Evolutionary conservation across 805 yeast genomes (phyloP).

Genomic region (Candida ulmi): DNA sequence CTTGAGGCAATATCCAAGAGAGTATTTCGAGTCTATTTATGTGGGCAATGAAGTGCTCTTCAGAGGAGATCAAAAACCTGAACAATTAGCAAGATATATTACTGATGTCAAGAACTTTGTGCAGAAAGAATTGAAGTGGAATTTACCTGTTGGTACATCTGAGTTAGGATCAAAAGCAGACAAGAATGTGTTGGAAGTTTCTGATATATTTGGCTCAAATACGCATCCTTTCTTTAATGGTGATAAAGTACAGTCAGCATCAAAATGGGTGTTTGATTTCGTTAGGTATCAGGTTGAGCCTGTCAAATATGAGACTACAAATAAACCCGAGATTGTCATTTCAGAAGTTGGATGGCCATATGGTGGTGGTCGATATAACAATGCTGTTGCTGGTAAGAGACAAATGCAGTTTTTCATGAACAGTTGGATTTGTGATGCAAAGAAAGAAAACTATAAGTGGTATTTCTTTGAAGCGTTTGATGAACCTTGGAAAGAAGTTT

Average conservation of each 20-base stretch:
- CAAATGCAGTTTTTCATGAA: slow-evolving; percentile 44
- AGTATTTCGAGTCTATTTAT: slow-evolving; percentile 42
- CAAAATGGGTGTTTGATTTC: slow-evolving; percentile 48
- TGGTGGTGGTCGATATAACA: slow-evolving; percentile 44
- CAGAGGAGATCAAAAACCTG: slow-evolving; percentile 40
- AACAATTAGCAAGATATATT: slow-evolving; percentile 36
- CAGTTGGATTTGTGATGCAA: slow-evolving; percentile 45
- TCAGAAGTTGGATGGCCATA: slow-evolving; percentile 75
- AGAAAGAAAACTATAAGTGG: slow-evolving; percentile 37
- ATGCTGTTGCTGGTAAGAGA: slow-evolving; percentile 40
- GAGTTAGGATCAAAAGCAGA: slow-evolving; percentile 49
- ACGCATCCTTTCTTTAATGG: slow-evolving; percentile 70
- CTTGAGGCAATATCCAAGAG: slow-evolving; percentile 37
- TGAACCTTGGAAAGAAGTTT: slow-evolving; percentile 62
- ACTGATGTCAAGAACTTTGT: slow-evolving; percentile 34
- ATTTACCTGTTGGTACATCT: slow-evolving; percentile 55
- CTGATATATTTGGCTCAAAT: slow-evolving; percentile 59
- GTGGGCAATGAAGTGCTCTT: slow-evolving; percentile 62
- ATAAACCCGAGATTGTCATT: slow-evolving; percentile 32
- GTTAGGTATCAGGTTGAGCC: slow-evolving; percentile 39
- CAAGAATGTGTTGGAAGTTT: slow-evolving; percentile 30
- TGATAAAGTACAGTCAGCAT: slow-evolving; percentile 37
- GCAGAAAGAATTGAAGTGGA: slow-evolving; percentile 26
- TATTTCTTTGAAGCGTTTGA: slow-evolving; percentile 67
- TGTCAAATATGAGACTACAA: slow-evolving; percentile 17